Evolutionary conservation across 257 asterid genomes (phyloP), one percentile per base, ranked within the genome.

Genomic region (Scutellaria minor): DNA sequence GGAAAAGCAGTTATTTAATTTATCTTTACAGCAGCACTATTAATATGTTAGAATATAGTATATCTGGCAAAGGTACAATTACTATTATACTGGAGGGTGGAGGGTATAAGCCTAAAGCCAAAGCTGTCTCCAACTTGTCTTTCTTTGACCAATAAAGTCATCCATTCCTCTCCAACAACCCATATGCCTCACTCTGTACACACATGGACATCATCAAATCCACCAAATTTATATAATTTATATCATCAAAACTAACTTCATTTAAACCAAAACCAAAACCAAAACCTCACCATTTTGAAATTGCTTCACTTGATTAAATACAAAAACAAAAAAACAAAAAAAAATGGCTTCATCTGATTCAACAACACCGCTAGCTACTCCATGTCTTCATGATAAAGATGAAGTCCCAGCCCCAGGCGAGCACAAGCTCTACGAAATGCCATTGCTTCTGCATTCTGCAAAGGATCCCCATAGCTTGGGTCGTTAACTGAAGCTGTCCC

Each of bases 361-460:
- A 45, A 57, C 61, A 40, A 31, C 35, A 41, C 22, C 2, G 44
- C 14, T n/a, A 72, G 68, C 63, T 88, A 93, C 35, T 85, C 81
- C 72, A 83, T 14, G 67, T 93, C 96, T 76, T 93, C 96, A 52
- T 93, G 96, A 82, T 87, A 91, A 20, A 93, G 91, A 79, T 93
- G 93, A 69, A 93, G 98, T 56, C 98, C 98, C 50, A 91, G 84
- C 44, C 98, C 98, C 48, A 91, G 82, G 41, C 96, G 92, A 75
- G 98, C 96, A 77, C 97, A 93, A 77, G 97, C 98, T 65, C 96
- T 77, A 39, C 98, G 96, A 83, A 93, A 91, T 64, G 98, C 96
- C 97, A 89, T 93, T 66, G 90, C 89, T 77, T 91, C 98, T 57
- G 97, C 98, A 82, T 86, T 91, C 82, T 91, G 96, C 85, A 89